Percentiles rank a stretch among this genome's conserved stretches.
Conservation (phyloP, 139 green algal genomes). For the Parachlorella kessleri region DNA sequence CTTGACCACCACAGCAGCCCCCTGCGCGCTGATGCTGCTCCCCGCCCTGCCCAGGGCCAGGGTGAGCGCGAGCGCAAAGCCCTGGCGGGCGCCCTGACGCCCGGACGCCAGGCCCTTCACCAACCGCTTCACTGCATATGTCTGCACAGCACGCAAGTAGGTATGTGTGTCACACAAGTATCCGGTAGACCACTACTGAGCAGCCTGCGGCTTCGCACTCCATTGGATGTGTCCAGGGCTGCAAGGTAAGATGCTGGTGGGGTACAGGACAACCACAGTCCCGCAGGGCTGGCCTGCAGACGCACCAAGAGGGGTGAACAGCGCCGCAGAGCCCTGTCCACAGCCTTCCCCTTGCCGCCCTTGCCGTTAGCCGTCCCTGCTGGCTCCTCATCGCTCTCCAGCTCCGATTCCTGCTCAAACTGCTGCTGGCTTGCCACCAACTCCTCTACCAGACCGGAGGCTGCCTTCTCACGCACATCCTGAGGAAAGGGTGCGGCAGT, state of each 20-base stretch:
- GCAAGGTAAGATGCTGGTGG: no score
- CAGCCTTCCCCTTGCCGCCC: slow-evolving; percentile 5
- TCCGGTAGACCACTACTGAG: no score
- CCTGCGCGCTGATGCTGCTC: not conserved
- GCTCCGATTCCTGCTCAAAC: not conserved
- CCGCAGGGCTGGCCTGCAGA: not conserved
- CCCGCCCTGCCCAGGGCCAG: slow-evolving; percentile 39
- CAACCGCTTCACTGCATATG: slow-evolving; percentile 74
- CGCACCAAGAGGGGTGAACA: slow-evolving; percentile 62
- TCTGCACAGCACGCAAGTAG: slow-evolving; percentile 23
- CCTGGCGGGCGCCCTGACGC: slow-evolving; percentile 74
- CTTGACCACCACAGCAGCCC: not conserved
- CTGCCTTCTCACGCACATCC: slow-evolving; percentile 38
- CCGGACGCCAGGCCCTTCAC: slow-evolving; percentile 67
- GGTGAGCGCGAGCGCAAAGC: slow-evolving; percentile 76
- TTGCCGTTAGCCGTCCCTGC: not conserved
- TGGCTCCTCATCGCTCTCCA: not conserved
- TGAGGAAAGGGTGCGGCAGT: no score
- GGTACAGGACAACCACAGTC: no score
- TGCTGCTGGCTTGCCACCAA: slow-evolving; percentile 45
- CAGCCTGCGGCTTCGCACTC: no score
- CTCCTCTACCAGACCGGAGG: slow-evolving; percentile 31
- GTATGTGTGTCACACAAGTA: no score
- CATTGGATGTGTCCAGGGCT: no score
- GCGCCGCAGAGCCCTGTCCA: slow-evolving; percentile 44